A percentile compares a stretch with the other conserved stretches of the same genome.
phyloP scores from a whole-genome alignment of 306 rosid genomes.

The Alnus rubra region DNA sequence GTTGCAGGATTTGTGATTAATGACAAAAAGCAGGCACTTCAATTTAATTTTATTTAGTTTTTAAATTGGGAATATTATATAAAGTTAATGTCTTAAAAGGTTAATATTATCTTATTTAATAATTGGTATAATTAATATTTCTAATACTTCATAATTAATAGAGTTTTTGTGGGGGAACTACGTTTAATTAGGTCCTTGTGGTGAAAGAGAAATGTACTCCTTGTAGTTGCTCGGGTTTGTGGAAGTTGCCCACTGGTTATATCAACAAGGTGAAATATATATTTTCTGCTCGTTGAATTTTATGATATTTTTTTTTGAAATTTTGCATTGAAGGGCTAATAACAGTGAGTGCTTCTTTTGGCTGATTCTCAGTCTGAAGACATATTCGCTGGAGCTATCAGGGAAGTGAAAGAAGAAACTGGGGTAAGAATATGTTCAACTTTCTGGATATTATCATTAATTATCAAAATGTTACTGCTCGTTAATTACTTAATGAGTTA shows the following conservation, averaged over 20 bases:
- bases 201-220: constrained; percentile 47
- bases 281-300: neutral
- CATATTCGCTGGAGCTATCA: constrained; percentile 35
- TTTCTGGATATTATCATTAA: neutral
- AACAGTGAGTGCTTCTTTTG: neutral
- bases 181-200: constrained; percentile 35
- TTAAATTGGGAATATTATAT: neutral
- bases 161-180: too few species aligned
- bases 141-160: too few species aligned
- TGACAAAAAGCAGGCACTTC: constrained; percentile 35
- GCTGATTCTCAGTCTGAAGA: constrained; percentile 38
- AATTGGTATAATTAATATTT: too few species aligned
- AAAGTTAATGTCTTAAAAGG: too few species aligned
- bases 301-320: neutral
- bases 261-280: constrained; percentile 34
- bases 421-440: constrained; percentile 29
- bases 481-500: neutral
- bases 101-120: too few species aligned
- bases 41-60: neutral
- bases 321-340: neutral
- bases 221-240: constrained; percentile 33
- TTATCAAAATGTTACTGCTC: neutral
- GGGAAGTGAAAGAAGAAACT: constrained; percentile 61
- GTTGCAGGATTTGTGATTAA: constrained; percentile 48
- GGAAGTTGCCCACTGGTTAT: constrained; percentile 51